Evolutionary conservation across 148 eudicot genomes (phyloP), one percentile per base, ranked within the genome.

Genomic region (Camellia granthamiana): DNA sequence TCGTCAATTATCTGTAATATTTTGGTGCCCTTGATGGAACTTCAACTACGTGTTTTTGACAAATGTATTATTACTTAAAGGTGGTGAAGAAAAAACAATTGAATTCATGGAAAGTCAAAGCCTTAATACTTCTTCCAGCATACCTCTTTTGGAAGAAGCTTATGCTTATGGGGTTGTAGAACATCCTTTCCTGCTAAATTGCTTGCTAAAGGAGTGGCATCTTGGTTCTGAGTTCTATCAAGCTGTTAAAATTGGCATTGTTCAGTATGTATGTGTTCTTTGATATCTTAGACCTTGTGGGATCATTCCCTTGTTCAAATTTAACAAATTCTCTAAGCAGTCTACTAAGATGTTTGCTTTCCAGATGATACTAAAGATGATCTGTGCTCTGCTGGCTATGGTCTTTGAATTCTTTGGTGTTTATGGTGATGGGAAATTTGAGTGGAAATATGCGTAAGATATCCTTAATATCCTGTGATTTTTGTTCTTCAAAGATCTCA

Each of bases 281-380:
- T 42, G 79, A n/a, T 19, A 67, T 74, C 63, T 68, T 74, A 6
- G 41, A 56, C 21, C 69, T 52, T 12, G 21, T 18, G 46, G 16
- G 51, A 76, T 19, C 21, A 13, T 18, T 6, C n/a, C 15, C 3
- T 49, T 49, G 52, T 49, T 49, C 7, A 7, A 49, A 74, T 74
- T 62, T 64, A 51, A 64, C 30, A 56, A 41, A 15, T 51, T 5
- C 38, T 7, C 77, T 41, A 19, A 21, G 49, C 72, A 52, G 58
- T 67, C 75, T 72, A 62, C 71, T 56, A 8, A 8, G 60, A 68
- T 68, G 69, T 81, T 85, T 88, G 7, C 80, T 85, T 82, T 74
- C 89, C 91, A 96, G 99, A 90, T 96, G 99, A 93, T 93, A 77
- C 67, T 96, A 84, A 96, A 96, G 93, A 82, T 96, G 91, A 92